phyloP scores from a whole-genome alignment of 2,329 filamentous ascomycete genomes.

The Pseudogymnoascus sp. region DNA sequence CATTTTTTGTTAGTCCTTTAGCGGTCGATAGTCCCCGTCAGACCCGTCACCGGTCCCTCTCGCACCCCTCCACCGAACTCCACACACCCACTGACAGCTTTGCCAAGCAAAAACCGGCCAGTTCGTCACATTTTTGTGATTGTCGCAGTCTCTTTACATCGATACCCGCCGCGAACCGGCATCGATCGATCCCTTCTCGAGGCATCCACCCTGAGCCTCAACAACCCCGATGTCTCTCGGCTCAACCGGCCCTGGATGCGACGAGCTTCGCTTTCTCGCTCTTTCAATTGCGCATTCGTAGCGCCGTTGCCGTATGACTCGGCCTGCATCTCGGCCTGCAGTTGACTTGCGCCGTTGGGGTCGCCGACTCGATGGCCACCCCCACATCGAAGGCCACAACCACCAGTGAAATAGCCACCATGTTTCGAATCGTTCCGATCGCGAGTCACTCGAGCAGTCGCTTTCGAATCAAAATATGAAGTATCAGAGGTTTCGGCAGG shows the following conservation, averaged over 20 bases:
- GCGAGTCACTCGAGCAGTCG: not conserved
- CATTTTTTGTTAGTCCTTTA: not conserved
- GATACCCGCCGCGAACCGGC: not conserved
- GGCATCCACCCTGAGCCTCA: slow-evolving; percentile 1
- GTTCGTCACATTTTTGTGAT: slow-evolving; percentile 8
- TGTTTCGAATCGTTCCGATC: slow-evolving; percentile 1
- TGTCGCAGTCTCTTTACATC: not conserved
- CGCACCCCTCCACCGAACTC: not conserved
- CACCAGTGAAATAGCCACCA: not conserved
- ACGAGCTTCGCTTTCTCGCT: not conserved
- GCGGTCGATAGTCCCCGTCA: slow-evolving; percentile 1
- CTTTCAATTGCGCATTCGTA: slow-evolving; percentile 1
- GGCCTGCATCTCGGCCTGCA: slow-evolving; percentile 1
- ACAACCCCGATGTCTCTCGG: not conserved
- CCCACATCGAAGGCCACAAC: slow-evolving; percentile 2
- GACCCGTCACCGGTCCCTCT: not conserved
- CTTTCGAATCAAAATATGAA: not conserved
- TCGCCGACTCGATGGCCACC: not conserved
- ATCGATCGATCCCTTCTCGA: not conserved
- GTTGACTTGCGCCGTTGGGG: not conserved
- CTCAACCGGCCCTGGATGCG: not conserved
- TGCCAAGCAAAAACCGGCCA: not conserved
- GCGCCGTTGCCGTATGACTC: slow-evolving; percentile 6
- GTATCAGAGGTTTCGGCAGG: not conserved
- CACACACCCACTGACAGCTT: slow-evolving; percentile 1